A percentile compares a stretch with the other conserved stretches of the same genome.
These are phyloP conservation scores for Triangularia verruculosa DNA, from an alignment of 2,329 filamentous ascomycete genomes.

Conservation along the genomic window DNA sequence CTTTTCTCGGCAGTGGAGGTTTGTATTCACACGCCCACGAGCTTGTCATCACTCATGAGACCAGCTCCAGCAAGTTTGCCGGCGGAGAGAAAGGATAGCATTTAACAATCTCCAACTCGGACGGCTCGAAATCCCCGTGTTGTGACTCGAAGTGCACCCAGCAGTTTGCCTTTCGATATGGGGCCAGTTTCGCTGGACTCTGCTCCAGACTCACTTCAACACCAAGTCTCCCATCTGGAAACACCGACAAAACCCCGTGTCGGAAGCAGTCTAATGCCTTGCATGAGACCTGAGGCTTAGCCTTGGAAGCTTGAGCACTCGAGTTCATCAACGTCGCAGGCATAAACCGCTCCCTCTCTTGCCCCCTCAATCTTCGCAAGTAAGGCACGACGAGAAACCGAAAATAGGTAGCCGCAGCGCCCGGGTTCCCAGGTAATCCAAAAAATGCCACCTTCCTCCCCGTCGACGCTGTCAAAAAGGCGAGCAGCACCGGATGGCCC, in stretches of 20 bases:
- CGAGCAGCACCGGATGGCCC: slow-evolving; percentile 32
- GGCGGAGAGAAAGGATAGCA: not conserved
- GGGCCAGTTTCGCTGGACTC: slow-evolving; percentile 15
- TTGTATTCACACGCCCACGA: no score
- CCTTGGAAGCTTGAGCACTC: not conserved
- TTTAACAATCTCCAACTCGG: not conserved
- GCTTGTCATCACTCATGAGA: no score
- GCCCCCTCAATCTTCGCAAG: slow-evolving; percentile 20
- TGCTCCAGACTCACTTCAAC: slow-evolving; percentile 14
- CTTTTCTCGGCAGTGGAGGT: no score
- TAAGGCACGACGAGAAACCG: slow-evolving; percentile 32
- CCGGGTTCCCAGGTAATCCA: slow-evolving; percentile 30
- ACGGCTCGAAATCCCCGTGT: not conserved
- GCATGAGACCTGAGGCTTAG: not conserved
- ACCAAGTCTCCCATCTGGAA: not conserved
- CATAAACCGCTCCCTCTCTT: slow-evolving; percentile 14
- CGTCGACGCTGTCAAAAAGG: slow-evolving; percentile 16
- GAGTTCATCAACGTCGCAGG: not conserved
- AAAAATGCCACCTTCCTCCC: slow-evolving; percentile 27
- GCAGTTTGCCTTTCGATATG: slow-evolving; percentile 12
- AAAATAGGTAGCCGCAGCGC: slow-evolving; percentile 31
- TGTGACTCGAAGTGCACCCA: slow-evolving; percentile 12
- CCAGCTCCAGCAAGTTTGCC: not conserved
- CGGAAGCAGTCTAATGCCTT: slow-evolving; percentile 9
- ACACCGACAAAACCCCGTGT: slow-evolving; percentile 8